Base-by-base conservation (phyloP, 768 basidiomycete genomes). In the Gloeostereum incarnatum region DNA sequence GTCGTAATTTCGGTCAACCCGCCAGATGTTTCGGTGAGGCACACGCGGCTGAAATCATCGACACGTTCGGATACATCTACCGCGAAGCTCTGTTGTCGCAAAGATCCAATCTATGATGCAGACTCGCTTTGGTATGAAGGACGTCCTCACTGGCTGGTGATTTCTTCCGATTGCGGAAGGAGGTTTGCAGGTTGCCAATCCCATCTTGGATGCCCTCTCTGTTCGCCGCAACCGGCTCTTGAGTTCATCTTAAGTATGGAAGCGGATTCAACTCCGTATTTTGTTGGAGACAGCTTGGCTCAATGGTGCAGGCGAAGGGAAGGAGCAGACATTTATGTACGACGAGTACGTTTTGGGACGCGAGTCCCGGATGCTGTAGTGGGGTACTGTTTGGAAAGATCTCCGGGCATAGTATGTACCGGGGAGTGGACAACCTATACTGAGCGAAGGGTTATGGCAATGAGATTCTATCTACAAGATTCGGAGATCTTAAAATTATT, bases 61-160 rank as follows among this genome's bases (percentile, higher is more conserved):
- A 50, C 18, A 59, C 62, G 1, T 43, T 65, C 7, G 57, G 46
- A 9, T 43, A 55, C 4, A 61, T 65, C 8, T 59, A 61, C 36
- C 49, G 50, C 4, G 60, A 58, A 40, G 41, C 22, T 19, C 44
- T 63, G 7, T 65, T 60, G 47, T 57, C 25, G 48, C 41, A 16
- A 43, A 53, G 24, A 31, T 60, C 9, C 47, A 47, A 8, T 14
- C 41, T 3, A 43, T 54, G 31, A 48, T 66, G 22, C 49, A 50
- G 19, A 44, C 48, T 11, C 55, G 60, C 1, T 65, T 63, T 32
- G 54, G 49, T 3, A 46, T 60, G 1, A 45, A 39, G 2, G 56
- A 63, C 36, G 49, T 68, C 5, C 65, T 62, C 1, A 56, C 60
- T 29, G 65, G 64, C 3, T 66, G 61, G 40, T 65, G 62, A 48